Conservation (phyloP, 805 yeast species). For the Babjeviella inositovora region DNA sequence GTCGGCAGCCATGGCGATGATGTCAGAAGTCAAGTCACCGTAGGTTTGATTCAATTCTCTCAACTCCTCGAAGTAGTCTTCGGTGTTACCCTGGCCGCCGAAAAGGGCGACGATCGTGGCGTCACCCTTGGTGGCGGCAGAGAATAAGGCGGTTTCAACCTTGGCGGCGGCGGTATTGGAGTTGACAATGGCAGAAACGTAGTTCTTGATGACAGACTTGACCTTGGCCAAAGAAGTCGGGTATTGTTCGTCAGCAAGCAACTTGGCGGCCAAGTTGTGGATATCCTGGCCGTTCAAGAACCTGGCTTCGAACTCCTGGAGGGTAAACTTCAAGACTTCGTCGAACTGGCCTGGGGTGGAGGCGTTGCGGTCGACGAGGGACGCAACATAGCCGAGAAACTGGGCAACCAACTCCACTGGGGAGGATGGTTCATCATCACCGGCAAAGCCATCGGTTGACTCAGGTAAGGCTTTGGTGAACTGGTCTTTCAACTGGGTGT, state of each 20-base stretch:
- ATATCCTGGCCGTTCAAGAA: conserved; percentile 68
- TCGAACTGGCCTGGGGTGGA: conserved; percentile 39
- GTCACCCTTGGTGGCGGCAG: conserved; percentile 35
- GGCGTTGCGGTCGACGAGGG: conserved; percentile 21
- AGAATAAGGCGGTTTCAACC: conserved; percentile 32
- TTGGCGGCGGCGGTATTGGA: conserved; percentile 10
- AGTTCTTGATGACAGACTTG: conserved; percentile 62
- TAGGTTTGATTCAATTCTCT: conserved; percentile 71
- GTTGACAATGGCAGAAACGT: conserved; percentile 28
- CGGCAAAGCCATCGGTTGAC: conserved; percentile 72
- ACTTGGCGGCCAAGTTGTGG: conserved; percentile 70
- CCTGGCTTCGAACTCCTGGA: conserved; percentile 74
- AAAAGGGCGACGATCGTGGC: conserved; percentile 72
- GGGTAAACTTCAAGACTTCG: conserved; percentile 52
- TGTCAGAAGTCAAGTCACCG: conserved; percentile 56
- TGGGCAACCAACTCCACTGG: conserved; percentile 73
- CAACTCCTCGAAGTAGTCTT: conserved; percentile 93
- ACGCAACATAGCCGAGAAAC: conserved; percentile 63
- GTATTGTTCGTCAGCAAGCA: conserved; percentile 33
- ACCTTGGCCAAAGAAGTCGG: conserved; percentile 62
- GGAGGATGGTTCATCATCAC: conserved; percentile 77
- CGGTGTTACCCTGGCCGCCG: conserved; percentile 99
- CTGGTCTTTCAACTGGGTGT: conserved; percentile 79
- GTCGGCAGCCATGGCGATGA: conserved; percentile 53
- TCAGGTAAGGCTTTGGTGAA: conserved; percentile 65